These are phyloP conservation scores for Verticillium tricorpus DNA, from an alignment of 2,329 filamentous ascomycete genomes.

Conservation along the genomic window DNA sequence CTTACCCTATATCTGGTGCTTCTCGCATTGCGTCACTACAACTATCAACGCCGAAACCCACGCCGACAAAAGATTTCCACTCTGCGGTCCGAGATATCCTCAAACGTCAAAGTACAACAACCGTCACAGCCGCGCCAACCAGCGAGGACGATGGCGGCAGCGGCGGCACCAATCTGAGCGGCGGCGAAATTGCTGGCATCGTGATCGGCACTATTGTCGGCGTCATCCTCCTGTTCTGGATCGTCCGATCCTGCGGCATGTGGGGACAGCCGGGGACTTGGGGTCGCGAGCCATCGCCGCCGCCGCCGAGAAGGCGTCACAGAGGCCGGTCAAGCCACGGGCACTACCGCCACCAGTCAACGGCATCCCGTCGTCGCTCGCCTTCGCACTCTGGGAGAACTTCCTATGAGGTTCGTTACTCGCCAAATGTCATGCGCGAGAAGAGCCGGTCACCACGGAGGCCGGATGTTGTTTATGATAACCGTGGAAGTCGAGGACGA, in stretches of 20 bases:
- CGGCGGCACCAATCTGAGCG: conserved; percentile 27
- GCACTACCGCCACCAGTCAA: conserved; percentile 10
- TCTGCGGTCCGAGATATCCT: conserved; percentile 3
- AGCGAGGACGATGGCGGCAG: conserved; percentile 13
- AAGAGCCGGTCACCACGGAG: conserved; percentile 2
- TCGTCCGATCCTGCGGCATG: conserved; percentile 35
- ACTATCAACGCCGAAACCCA: neutral
- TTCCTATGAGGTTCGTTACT: conserved; percentile 8
- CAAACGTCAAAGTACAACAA: conserved; percentile 21
- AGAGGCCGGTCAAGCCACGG: conserved; percentile 6
- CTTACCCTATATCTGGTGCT: neutral
- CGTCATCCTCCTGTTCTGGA: conserved; percentile 41
- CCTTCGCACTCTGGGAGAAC: conserved; percentile 6
- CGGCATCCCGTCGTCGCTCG: conserved; percentile 2
- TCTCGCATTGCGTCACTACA: neutral
- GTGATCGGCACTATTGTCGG: conserved; percentile 43
- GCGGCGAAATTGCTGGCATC: conserved; percentile 47
- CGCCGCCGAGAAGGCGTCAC: conserved; percentile 6
- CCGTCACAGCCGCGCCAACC: conserved; percentile 18
- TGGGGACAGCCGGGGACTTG: conserved; percentile 7
- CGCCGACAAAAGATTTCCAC: conserved; percentile 5
- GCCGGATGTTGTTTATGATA: neutral
- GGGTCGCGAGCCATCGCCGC: conserved; percentile 5
- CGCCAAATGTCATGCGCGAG: conserved; percentile 8
- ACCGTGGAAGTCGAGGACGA: neutral